These are phyloP conservation scores for Mucor racemosus DNA, from an alignment of 371 early-diverging fungal genomes.

Conservation along the genomic window DNA sequence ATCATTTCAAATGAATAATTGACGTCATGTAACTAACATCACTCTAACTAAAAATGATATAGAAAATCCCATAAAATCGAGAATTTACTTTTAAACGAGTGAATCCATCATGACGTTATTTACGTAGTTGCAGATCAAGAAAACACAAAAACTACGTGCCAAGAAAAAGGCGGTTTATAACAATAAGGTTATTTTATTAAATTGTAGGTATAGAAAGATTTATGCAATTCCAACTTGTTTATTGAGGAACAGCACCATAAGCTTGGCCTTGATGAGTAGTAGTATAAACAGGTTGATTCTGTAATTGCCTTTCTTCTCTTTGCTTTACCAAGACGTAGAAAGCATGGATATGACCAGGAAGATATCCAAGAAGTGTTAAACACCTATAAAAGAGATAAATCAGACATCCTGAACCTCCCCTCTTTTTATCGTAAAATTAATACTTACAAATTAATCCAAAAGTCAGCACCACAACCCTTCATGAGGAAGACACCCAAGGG, in stretches of 20 bases:
- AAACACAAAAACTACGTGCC: neutral
- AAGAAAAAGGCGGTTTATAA: neutral
- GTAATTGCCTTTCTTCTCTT: conserved; percentile 28
- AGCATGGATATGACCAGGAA: conserved; percentile 50
- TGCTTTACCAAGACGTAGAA: conserved; percentile 50
- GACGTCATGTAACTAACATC: neutral
- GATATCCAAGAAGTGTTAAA: conserved; percentile 25
- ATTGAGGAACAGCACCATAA: conserved; percentile 9
- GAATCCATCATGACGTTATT: neutral
- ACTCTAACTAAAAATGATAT: neutral
- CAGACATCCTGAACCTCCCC: too few species aligned
- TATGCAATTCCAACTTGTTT: neutral
- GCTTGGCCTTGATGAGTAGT: neutral
- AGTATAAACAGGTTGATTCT: neutral
- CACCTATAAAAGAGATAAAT: too few species aligned
- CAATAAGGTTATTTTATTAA: neutral
- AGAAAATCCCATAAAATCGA: neutral
- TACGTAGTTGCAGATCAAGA: neutral
- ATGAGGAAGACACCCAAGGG: conserved; percentile 54
- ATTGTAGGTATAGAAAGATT: neutral
- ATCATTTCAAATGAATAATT: neutral
- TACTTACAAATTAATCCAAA: conserved; percentile 57
- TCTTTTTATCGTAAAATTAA: neutral
- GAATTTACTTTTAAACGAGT: neutral
- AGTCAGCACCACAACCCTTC: conserved; percentile 49